Base-by-base conservation (phyloP, 2,329 filamentous ascomycete species). In the Diaporthe ampelina region DNA sequence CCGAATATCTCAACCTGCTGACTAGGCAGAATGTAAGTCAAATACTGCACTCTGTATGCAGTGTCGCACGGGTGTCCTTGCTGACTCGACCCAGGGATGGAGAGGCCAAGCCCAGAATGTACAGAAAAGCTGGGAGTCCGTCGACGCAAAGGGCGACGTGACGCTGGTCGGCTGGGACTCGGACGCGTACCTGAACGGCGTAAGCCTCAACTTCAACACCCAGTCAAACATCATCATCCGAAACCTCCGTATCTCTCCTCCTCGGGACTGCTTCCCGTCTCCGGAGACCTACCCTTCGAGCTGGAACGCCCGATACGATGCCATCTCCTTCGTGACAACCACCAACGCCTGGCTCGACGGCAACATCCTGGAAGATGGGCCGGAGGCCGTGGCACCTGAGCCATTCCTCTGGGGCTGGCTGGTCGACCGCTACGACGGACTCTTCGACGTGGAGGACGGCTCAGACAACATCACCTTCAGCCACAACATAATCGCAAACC, bases 401-500 rank as follows among this genome's bases (percentile, higher is more conserved):
- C 40, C 54, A 3, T 71, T 71, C 43, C 7, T 71, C 21, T 71
- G 68, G 68, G 68, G 68, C 21, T 71, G 68, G 68, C 54, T 43
- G 29, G 68, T 71, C 3, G 68, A 71, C 45, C 68, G 68, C 15
- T 71, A 59, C 24, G 68, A 71, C 11, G 68, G 68, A 0, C 68
- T 71, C 5, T 71, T 59, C 15, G 68, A 71, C 35, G 68, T 71
- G 1, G 68, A 71, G n/a, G 68, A 71, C 5, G 68, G 68, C 3
- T 71, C 68, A 4, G 68, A 71, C 26, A 71, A 71, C 40, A 71
- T 71, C 40, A 71, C 68, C 0, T 71, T 71, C 68, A 50, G 40
- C 35, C 68, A 71, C 54, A 71, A 71, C 17, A 71, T 71, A 40
- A 59, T 71, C 68, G 68, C 68, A 9, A 71, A 71, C 57, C 68